Evolutionary conservation across 495 filamentous ascomycete species (phyloP).

Genomic region (Barbatosphaeria neglecta): DNA sequence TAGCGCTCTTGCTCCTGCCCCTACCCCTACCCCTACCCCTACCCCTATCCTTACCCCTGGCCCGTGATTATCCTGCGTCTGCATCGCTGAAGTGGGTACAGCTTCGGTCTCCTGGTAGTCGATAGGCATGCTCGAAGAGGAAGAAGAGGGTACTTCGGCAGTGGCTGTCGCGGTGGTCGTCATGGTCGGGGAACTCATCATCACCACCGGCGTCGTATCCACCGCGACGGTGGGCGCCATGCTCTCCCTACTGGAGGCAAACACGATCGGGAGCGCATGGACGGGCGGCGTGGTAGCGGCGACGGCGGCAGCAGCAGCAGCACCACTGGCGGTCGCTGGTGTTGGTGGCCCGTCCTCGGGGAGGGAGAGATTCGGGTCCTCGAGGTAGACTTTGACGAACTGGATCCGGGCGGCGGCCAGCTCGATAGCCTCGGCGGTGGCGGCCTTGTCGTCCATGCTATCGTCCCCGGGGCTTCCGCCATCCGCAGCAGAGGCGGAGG

Average conservation of each 20-base stretch:
- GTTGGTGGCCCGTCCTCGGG: conserved; percentile 28
- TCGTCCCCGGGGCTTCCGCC: conserved; percentile 14
- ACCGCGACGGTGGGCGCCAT: conserved; percentile 17
- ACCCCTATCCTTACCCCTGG: too few species aligned
- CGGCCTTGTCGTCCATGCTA: conserved; percentile 17
- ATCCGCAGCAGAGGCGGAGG: neutral
- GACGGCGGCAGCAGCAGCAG: too few species aligned
- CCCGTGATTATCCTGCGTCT: too few species aligned
- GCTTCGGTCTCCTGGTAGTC: neutral
- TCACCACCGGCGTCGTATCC: conserved; percentile 19
- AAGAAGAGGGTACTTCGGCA: too few species aligned
- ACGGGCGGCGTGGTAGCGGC: conserved; percentile 3
- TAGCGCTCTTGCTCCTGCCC: too few species aligned
- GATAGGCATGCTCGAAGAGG: too few species aligned
- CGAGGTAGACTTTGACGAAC: conserved; percentile 65
- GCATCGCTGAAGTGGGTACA: neutral
- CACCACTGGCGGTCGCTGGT: too few species aligned
- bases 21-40: too few species aligned
- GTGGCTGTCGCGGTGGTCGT: too few species aligned
- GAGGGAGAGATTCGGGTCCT: conserved; percentile 48
- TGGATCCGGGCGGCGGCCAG: conserved; percentile 61
- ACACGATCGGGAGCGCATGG: conserved; percentile 8
- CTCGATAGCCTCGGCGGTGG: conserved; percentile 39
- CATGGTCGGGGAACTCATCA: conserved; percentile 1
- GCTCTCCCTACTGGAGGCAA: conserved; percentile 10